phyloP scores from a whole-genome alignment of 768 basidiomycete genomes.

The Termitomyces sp. region DNA sequence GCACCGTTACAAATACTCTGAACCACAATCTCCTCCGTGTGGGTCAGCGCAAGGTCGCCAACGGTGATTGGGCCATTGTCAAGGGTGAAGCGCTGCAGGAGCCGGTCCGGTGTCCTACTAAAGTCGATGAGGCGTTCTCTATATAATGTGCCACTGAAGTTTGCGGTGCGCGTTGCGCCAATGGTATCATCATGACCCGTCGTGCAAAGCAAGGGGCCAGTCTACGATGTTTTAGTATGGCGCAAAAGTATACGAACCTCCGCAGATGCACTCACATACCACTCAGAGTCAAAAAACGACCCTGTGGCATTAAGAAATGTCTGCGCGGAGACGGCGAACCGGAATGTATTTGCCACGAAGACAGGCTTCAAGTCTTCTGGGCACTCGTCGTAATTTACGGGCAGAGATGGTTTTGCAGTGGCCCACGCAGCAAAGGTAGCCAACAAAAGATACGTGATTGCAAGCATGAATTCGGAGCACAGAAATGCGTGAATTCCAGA shows the following conservation, averaged over 20 bases:
- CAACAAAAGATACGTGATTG: not conserved
- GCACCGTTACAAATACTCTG: constrained; percentile 7
- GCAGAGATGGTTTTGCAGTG: not conserved
- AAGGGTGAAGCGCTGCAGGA: not conserved
- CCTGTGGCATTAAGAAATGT: constrained; percentile 1
- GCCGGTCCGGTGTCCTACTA: not conserved
- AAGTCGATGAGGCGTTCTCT: not conserved
- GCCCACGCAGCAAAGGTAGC: not conserved
- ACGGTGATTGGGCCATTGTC: not conserved
- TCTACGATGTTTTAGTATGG: not conserved
- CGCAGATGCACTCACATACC: constrained; percentile 1
- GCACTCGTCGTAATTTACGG: not conserved
- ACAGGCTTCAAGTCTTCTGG: not conserved
- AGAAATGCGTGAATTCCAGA: not conserved
- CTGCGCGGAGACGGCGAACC: not conserved
- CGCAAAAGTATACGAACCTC: not conserved
- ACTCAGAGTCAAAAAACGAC: not conserved
- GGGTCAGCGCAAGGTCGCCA: not conserved
- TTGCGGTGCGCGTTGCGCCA: not conserved
- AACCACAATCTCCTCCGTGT: constrained; percentile 3
- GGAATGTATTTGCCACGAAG: not conserved
- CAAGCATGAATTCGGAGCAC: not conserved
- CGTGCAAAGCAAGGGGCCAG: not conserved
- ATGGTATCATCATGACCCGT: not conserved
- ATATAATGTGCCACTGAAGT: not conserved